Conservation (phyloP, 257 asterid species). For the Leonotis leonurus region DNA sequence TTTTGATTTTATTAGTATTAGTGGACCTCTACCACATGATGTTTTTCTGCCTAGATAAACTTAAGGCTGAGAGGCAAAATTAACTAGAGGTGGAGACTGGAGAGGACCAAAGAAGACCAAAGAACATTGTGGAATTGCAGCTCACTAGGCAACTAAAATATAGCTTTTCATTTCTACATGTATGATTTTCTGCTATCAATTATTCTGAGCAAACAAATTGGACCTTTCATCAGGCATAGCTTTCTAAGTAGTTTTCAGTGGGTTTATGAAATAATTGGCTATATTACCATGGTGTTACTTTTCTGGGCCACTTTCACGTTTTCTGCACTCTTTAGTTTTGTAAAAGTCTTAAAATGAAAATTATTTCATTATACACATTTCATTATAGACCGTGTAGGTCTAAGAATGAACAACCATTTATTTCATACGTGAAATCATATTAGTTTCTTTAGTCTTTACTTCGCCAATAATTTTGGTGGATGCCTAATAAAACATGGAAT, state of each 20-base stretch:
- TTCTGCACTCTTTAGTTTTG: too few relatives aligned
- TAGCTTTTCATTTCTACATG: conserved; percentile 8
- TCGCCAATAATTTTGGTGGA: neutral
- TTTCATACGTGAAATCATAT: neutral
- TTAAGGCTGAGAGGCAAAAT: neutral
- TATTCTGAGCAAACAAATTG: neutral
- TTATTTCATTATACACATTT: neutral
- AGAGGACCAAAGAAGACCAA: conserved; percentile 5
- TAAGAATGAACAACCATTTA: too few relatives aligned
- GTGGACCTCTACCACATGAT: neutral
- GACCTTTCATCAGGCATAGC: neutral
- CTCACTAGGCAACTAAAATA: neutral
- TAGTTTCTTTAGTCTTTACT: neutral
- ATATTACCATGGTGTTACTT: neutral
- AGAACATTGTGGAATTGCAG: neutral
- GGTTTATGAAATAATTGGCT: neutral
- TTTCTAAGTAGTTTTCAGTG: neutral
- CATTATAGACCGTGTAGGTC: too few relatives aligned
- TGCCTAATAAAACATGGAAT: neutral
- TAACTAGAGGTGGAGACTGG: neutral
- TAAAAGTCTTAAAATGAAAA: too few relatives aligned
- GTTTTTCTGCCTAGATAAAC: neutral
- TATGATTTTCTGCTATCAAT: conserved; percentile 1
- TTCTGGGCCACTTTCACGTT: neutral
- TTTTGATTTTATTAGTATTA: neutral